Percentiles rank a stretch among this genome's conserved stretches.
phyloP scores from a whole-genome alignment of 2,329 filamentous ascomycete species.

The Fusarium fracticaudum region DNA sequence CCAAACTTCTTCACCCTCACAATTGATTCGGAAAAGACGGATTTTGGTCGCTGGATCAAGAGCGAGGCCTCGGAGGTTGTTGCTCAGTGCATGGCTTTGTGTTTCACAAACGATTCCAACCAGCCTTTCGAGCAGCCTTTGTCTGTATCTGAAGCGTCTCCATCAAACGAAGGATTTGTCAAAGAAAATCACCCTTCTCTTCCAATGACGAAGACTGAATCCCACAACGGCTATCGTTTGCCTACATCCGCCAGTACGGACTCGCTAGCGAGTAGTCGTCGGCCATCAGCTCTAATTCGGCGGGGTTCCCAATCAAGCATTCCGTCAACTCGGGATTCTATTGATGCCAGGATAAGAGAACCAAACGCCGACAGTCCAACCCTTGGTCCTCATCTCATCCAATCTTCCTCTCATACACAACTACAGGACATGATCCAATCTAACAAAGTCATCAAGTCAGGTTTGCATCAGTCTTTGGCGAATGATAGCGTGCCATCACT shows the following conservation, averaged over 20 bases:
- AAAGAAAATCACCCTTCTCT: slow-evolving; percentile 50
- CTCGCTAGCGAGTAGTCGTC: slow-evolving; percentile 52
- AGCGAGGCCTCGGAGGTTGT: slow-evolving; percentile 83
- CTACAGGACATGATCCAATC: slow-evolving; percentile 69
- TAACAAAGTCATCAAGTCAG: slow-evolving; percentile 66
- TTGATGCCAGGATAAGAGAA: slow-evolving; percentile 48
- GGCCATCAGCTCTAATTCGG: slow-evolving; percentile 51
- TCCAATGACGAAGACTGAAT: slow-evolving; percentile 49
- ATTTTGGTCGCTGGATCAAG: slow-evolving; percentile 81
- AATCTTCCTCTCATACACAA: slow-evolving; percentile 63
- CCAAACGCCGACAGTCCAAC: slow-evolving; percentile 69
- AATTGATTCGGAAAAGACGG: slow-evolving; percentile 80
- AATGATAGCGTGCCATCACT: slow-evolving; percentile 68
- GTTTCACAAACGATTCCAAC: slow-evolving; percentile 46
- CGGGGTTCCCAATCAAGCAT: slow-evolving; percentile 61
- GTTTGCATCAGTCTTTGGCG: slow-evolving; percentile 62
- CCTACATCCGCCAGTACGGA: slow-evolving; percentile 62
- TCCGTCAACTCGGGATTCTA: slow-evolving; percentile 57
- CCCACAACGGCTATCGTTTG: slow-evolving; percentile 60
- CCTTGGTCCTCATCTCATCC: slow-evolving; percentile 60
- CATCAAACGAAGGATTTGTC: slow-evolving; percentile 44
- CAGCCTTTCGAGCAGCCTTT: slow-evolving; percentile 38
- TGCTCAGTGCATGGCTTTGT: slow-evolving; percentile 80
- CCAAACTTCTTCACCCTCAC: slow-evolving; percentile 87
- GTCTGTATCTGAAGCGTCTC: slow-evolving; percentile 31